Conservation (phyloP, 2,329 filamentous ascomycete genomes). For the Colletotrichum chrysophilum region DNA sequence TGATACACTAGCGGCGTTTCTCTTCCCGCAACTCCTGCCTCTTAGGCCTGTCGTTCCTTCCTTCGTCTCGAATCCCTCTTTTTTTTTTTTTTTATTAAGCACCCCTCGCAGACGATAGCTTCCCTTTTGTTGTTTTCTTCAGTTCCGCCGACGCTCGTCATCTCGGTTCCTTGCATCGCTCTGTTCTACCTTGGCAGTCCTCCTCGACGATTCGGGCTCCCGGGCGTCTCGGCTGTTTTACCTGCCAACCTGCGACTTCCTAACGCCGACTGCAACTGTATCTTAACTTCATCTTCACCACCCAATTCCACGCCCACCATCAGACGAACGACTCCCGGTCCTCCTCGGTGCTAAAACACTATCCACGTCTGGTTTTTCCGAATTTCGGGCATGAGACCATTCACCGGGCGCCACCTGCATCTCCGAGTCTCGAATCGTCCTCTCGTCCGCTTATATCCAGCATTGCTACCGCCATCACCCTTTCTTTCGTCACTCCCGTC, state of each 20-base stretch:
- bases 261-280: not conserved
- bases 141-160: not conserved
- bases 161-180: not conserved
- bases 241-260: not conserved
- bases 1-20: slow-evolving; percentile 13
- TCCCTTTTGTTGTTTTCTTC: not conserved
- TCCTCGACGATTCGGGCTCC: not conserved
- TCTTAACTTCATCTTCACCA: slow-evolving; percentile 12
- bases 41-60: not conserved
- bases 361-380: not conserved
- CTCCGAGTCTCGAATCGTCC: not conserved
- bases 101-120: not conserved
- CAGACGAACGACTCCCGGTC: not conserved
- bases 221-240: slow-evolving; percentile 1
- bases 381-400: slow-evolving; percentile 1
- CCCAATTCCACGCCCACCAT: not conserved
- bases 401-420: not conserved
- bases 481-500: not conserved
- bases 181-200: not conserved
- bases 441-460: not conserved
- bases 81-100: not conserved
- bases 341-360: not conserved
- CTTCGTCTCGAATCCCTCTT: not conserved
- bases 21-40: not conserved
- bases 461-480: not conserved